Conservation (phyloP, 495 filamentous ascomycete genomes). For the Talaromyces borbonicus region DNA sequence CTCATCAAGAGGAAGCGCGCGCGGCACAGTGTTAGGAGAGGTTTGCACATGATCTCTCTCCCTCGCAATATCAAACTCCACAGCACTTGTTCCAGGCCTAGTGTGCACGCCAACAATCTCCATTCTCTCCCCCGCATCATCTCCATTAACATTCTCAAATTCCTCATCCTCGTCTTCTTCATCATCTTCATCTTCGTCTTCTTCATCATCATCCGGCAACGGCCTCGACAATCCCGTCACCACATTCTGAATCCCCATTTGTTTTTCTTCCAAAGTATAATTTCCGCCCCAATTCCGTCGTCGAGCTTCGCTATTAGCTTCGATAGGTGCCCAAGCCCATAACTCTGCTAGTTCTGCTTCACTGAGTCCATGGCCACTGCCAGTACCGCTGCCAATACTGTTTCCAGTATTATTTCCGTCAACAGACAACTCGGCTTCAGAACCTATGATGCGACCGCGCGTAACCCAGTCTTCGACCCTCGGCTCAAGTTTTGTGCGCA, state of each 20-base stretch:
- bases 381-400: background rate
- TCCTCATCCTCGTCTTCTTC: constrained; percentile 39
- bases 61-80: constrained; percentile 37
- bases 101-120: constrained; percentile 32
- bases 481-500: constrained; percentile 76
- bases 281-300: constrained; percentile 46
- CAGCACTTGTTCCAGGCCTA: constrained; percentile 26
- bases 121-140: constrained; percentile 21
- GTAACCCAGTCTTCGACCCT: constrained; percentile 63
- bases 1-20: constrained; percentile 35
- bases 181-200: constrained; percentile 43
- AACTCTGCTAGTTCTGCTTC: constrained; percentile 30
- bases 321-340: constrained; percentile 42
- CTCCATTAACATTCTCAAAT: constrained; percentile 24
- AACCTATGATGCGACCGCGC: constrained; percentile 39
- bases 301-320: constrained; percentile 40
- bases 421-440: too few relatives aligned
- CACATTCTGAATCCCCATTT: constrained; percentile 57
- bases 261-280: constrained; percentile 61
- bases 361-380: constrained; percentile 19
- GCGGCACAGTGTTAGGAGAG: constrained; percentile 19
- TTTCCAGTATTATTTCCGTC: background rate
- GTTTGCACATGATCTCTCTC: constrained; percentile 16
- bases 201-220: constrained; percentile 45
- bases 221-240: constrained; percentile 53